Conservation (phyloP, 306 rosid species). For the Cucurbita maxima region DNA sequence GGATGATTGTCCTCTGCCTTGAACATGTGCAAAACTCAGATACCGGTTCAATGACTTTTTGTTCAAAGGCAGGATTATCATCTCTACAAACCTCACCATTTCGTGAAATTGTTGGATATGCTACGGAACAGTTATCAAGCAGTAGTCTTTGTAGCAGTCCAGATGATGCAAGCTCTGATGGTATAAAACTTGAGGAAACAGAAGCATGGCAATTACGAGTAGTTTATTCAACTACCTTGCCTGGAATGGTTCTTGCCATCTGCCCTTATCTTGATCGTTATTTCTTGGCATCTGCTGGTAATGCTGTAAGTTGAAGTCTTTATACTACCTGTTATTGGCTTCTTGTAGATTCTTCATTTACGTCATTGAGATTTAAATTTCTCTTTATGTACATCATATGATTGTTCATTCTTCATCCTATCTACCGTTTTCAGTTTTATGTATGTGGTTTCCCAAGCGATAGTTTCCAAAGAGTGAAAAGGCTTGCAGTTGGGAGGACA, state of each 20-base stretch:
- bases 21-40: constrained; percentile 86
- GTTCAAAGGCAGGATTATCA: constrained; percentile 63
- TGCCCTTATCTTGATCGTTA: constrained; percentile 87
- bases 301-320: constrained; percentile 41
- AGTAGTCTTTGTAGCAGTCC: constrained; percentile 81
- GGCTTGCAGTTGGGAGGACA: constrained; percentile 52
- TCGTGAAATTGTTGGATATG: constrained; percentile 54
- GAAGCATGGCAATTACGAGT: constrained; percentile 85
- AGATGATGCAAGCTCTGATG: constrained; percentile 78
- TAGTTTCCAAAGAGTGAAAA: constrained; percentile 51
- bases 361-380: background rate
- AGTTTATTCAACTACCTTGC: constrained; percentile 41
- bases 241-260: constrained; percentile 66
- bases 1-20: constrained; percentile 73
- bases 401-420: background rate
- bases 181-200: constrained; percentile 70
- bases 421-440: constrained; percentile 45
- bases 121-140: constrained; percentile 69
- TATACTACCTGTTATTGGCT: background rate
- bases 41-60: constrained; percentile 70
- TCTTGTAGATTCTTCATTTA: background rate
- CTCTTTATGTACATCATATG: background rate
- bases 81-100: constrained; percentile 70
- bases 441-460: constrained; percentile 80
- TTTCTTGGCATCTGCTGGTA: constrained; percentile 88